Percentiles rank a stretch among this genome's conserved stretches.
phyloP scores from a whole-genome alignment of 2,329 filamentous ascomycete species.

The Colletotrichum chrysophilum region DNA sequence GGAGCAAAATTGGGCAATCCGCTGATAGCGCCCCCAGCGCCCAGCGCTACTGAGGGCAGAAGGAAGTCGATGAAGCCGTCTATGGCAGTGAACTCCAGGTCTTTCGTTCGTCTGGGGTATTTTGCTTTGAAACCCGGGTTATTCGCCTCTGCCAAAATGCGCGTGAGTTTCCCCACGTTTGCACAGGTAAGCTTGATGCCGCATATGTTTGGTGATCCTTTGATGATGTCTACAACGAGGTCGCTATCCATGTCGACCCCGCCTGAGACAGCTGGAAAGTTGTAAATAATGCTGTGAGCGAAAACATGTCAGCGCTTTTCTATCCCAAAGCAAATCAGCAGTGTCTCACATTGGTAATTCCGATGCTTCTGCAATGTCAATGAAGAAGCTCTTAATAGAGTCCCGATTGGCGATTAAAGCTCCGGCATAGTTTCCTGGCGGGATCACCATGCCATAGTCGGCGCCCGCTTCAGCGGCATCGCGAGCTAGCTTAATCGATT shows the following conservation, averaged over 20 bases:
- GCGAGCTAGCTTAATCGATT: not conserved
- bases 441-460: not conserved
- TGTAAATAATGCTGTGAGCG: not conserved
- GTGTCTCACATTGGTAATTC: not conserved
- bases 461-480: not conserved
- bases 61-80: constrained; percentile 32
- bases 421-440: not conserved
- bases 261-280: not conserved
- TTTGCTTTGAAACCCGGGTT: not conserved
- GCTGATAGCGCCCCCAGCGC: not conserved
- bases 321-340: not conserved
- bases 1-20: not conserved
- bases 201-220: constrained; percentile 57
- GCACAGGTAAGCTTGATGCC: constrained; percentile 71
- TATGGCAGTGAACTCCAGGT: constrained; percentile 26
- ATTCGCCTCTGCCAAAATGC: not conserved
- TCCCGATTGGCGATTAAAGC: not conserved
- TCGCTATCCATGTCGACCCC: constrained; percentile 69
- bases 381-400: not conserved
- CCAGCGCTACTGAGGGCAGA: constrained; percentile 27
- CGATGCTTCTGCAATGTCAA: not conserved
- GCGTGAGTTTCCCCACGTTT: not conserved
- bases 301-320: not conserved
- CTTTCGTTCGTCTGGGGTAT: constrained; percentile 13
- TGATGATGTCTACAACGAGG: constrained; percentile 58